These are phyloP conservation scores for Geosmithia putterillii DNA, from an alignment of 2,329 filamentous ascomycete genomes.

Conservation along the genomic window DNA sequence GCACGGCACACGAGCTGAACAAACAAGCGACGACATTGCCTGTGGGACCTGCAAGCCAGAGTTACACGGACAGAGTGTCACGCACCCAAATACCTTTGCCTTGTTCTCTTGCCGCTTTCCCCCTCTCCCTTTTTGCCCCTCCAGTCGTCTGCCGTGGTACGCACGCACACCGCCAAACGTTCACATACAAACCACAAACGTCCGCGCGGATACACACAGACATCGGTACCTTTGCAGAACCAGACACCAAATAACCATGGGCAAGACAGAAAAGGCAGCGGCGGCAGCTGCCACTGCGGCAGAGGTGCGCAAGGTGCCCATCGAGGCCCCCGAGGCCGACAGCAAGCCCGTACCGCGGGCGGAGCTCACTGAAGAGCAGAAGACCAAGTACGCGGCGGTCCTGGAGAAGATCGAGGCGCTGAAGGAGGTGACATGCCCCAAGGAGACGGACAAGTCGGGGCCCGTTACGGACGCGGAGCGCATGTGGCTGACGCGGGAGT, in stretches of 20 bases:
- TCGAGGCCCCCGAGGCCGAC: slow-evolving; percentile 42
- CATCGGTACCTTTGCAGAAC: too few species aligned
- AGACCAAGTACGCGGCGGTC: slow-evolving; percentile 69
- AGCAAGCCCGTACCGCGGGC: slow-evolving; percentile 44
- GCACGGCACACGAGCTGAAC: too few species aligned
- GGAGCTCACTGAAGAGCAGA: slow-evolving; percentile 62
- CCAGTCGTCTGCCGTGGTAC: too few species aligned
- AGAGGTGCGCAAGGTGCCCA: slow-evolving; percentile 36
- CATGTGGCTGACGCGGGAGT: slow-evolving; percentile 86
- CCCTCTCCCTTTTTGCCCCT: too few species aligned
- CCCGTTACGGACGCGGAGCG: slow-evolving; percentile 69
- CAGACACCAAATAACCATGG: neutral
- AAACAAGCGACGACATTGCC: too few species aligned
- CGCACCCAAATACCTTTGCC: too few species aligned
- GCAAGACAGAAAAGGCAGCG: neutral
- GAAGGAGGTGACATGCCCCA: slow-evolving; percentile 46
- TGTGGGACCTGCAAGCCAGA: too few species aligned
- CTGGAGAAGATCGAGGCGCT: slow-evolving; percentile 59
- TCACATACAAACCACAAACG: neutral
- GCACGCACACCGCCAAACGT: too few species aligned
- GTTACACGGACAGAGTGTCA: too few species aligned
- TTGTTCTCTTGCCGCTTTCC: too few species aligned
- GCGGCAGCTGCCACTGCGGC: neutral
- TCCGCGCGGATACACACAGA: too few species aligned
- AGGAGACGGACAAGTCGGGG: slow-evolving; percentile 42